phyloP scores from a whole-genome alignment of 768 basidiomycete species.

The Hygrocybe coccinea region DNA sequence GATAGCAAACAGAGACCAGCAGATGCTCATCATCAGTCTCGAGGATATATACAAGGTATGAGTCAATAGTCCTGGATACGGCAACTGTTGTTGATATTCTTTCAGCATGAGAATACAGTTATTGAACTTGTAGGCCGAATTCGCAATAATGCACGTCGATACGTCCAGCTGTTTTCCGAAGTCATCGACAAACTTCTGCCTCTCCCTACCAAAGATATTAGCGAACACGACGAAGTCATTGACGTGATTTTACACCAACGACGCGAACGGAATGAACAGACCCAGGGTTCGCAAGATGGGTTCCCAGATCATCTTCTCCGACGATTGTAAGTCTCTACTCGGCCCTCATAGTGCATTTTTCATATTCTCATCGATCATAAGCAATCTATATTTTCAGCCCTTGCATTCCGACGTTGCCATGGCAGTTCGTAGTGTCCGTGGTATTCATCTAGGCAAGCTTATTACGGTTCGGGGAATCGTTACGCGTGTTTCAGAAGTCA shows the following conservation, averaged over 20 bases:
- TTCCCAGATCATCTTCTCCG: constrained; percentile 91
- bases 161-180: constrained; percentile 82
- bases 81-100: constrained; percentile 8
- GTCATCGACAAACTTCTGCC: constrained; percentile 90
- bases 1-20: constrained; percentile 89
- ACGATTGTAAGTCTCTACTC: constrained; percentile 72
- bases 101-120: constrained; percentile 63
- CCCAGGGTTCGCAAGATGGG: constrained; percentile 64
- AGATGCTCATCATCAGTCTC: constrained; percentile 82
- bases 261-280: constrained; percentile 78
- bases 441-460: constrained; percentile 79
- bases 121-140: constrained; percentile 78
- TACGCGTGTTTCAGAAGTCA: constrained; percentile 97
- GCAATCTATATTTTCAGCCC: constrained; percentile 93
- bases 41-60: constrained; percentile 78
- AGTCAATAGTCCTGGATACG: constrained; percentile 8
- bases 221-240: constrained; percentile 88
- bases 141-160: constrained; percentile 81
- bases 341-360: constrained; percentile 9
- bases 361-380: constrained; percentile 28
- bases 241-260: constrained; percentile 96
- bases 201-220: constrained; percentile 81
- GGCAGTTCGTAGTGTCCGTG: constrained; percentile 89
- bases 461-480: constrained; percentile 98
- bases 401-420: constrained; percentile 68